phyloP scores from a whole-genome alignment of 129 eudicot species.

The Flaveria trinervia region DNA sequence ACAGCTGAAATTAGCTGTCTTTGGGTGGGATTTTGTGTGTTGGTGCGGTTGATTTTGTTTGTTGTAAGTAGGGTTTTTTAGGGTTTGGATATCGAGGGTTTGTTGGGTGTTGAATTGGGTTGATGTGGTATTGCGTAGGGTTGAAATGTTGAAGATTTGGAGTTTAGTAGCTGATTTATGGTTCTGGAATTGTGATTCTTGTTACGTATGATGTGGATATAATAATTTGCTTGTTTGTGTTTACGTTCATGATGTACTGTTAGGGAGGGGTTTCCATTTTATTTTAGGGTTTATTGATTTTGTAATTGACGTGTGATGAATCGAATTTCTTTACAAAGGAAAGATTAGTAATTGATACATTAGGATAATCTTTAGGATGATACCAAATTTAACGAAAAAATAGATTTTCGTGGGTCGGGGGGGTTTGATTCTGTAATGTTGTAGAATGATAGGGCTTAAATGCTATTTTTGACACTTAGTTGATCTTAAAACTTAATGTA shows the following conservation, averaged over 20 bases:
- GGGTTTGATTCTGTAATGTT: not conserved
- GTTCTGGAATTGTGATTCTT: not conserved
- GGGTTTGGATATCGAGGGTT: slow-evolving; percentile 35
- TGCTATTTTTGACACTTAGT: not conserved
- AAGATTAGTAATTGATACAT: not conserved
- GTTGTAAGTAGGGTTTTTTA: slow-evolving; percentile 29
- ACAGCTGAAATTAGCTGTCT: slow-evolving; percentile 16
- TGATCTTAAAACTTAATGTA: not conserved
- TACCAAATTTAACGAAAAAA: not conserved
- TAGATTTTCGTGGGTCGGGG: too few species aligned
- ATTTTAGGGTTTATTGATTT: not conserved
- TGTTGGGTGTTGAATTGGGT: not conserved
- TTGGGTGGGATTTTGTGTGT: slow-evolving; percentile 14
- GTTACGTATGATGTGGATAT: slow-evolving; percentile 12
- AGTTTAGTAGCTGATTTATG: slow-evolving; percentile 7
- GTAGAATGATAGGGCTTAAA: not conserved
- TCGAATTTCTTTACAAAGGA: not conserved
- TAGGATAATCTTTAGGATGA: not conserved
- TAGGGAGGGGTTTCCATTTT: not conserved
- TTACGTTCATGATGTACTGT: not conserved
- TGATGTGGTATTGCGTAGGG: not conserved
- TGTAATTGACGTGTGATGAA: not conserved
- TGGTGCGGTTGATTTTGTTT: slow-evolving; percentile 11
- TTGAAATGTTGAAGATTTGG: slow-evolving; percentile 8
- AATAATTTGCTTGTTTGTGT: not conserved